phyloP scores from a whole-genome alignment of 108 stramenopile species.

The Cylindrotheca fusiformis region DNA sequence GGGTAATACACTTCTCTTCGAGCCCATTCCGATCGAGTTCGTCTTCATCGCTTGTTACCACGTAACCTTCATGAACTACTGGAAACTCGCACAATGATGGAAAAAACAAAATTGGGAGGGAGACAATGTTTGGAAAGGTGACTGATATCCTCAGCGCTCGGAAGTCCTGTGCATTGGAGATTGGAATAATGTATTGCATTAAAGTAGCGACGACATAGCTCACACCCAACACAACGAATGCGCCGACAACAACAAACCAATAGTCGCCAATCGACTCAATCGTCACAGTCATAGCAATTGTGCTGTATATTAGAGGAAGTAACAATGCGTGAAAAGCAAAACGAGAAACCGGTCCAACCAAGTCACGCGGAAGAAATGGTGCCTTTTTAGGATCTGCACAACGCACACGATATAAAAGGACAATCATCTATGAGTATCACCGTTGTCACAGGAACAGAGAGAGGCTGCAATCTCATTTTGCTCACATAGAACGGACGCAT shows the following conservation, averaged over 20 bases:
- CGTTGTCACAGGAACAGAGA: too few relatives aligned
- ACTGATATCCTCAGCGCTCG: constrained; percentile 56
- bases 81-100: constrained; percentile 73
- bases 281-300: constrained; percentile 51
- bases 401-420: not conserved
- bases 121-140: constrained; percentile 75
- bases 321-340: constrained; percentile 60
- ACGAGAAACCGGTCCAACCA: constrained; percentile 50
- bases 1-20: constrained; percentile 41
- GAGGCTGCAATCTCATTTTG: constrained; percentile 3
- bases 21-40: not conserved
- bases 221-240: constrained; percentile 38
- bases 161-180: constrained; percentile 30
- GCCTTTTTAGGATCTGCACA: constrained; percentile 31
- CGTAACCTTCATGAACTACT: constrained; percentile 52
- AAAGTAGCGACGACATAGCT: constrained; percentile 59
- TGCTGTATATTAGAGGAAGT: constrained; percentile 60
- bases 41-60: not conserved
- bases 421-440: too few relatives aligned
- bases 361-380: constrained; percentile 49
- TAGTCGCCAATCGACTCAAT: constrained; percentile 46
- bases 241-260: constrained; percentile 64
- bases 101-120: constrained; percentile 73
- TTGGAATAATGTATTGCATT: constrained; percentile 19
- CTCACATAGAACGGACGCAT: constrained; percentile 42